Percentiles rank a stretch among this genome's conserved stretches.
Evolutionary conservation across 805 yeast genomes (phyloP).

Genomic region (Myxozyma monticola): DNA sequence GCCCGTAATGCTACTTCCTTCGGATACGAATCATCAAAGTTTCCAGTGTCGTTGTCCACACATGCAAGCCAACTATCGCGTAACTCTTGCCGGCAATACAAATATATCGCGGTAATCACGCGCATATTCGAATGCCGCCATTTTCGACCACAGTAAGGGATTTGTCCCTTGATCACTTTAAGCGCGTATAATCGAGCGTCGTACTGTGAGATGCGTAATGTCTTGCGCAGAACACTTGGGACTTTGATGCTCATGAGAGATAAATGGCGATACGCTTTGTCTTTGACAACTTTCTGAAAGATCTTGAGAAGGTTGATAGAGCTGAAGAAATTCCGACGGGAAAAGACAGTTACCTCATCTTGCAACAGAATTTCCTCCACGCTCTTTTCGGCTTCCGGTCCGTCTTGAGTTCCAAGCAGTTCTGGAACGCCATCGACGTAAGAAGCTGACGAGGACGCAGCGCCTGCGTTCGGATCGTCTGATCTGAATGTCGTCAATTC

Average conservation of each 20-base stretch:
- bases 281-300: conserved; percentile 58
- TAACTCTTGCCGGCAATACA: conserved; percentile 68
- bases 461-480: background rate
- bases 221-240: conserved; percentile 55
- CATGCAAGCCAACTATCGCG: conserved; percentile 90
- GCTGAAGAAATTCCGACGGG: conserved; percentile 35
- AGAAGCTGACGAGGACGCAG: too few species aligned
- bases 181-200: conserved; percentile 68
- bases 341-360: conserved; percentile 28
- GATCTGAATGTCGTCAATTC: conserved; percentile 3
- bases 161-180: conserved; percentile 70
- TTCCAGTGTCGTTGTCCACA: conserved; percentile 51
- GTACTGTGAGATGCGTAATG: conserved; percentile 60
- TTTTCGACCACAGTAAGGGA: conserved; percentile 89
- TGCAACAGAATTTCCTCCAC: conserved; percentile 10
- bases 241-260: conserved; percentile 56
- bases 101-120: conserved; percentile 78
- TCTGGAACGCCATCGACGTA: background rate
- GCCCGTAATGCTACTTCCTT: conserved; percentile 85
- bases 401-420: too few species aligned
- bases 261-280: conserved; percentile 72
- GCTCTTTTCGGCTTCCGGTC: conserved; percentile 2
- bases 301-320: conserved; percentile 53
- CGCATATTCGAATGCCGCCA: conserved; percentile 95
- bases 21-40: conserved; percentile 56